phyloP scores from a whole-genome alignment of 345 rosid species.

The Schrenkiella parvula region DNA sequence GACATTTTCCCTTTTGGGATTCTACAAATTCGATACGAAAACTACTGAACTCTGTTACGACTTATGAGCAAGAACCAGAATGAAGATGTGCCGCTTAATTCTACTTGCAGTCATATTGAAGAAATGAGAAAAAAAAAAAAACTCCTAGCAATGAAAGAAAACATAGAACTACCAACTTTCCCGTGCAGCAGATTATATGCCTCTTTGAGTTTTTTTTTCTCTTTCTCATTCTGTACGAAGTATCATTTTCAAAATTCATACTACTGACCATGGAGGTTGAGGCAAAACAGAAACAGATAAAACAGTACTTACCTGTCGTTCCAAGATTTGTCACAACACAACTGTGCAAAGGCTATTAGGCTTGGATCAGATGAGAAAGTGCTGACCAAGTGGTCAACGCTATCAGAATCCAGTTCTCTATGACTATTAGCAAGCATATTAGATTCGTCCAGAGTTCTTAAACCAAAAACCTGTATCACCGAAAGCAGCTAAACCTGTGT shows the following conservation, averaged over 20 bases:
- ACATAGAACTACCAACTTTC: neutral
- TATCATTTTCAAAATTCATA: neutral
- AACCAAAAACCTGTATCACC: slow-evolving; percentile 70
- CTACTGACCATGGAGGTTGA: neutral
- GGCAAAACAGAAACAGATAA: neutral
- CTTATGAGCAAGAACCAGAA: neutral
- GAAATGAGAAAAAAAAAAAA: neutral
- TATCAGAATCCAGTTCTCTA: slow-evolving; percentile 48
- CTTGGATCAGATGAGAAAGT: slow-evolving; percentile 96
- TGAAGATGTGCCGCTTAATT: neutral
- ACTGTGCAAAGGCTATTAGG: slow-evolving; percentile 85
- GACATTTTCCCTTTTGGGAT: neutral
- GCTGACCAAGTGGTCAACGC: slow-evolving; percentile 88
- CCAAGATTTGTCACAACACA: slow-evolving; percentile 88
- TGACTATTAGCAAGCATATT: slow-evolving; percentile 32
- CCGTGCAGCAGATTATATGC: neutral
- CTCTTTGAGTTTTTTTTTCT: neutral
- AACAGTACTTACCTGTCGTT: slow-evolving; percentile 52
- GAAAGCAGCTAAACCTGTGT: slow-evolving; percentile 1
- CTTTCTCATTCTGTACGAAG: neutral
- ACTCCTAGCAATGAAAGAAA: neutral
- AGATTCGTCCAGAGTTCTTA: slow-evolving; percentile 45
- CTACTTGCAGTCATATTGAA: neutral
- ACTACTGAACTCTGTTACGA: neutral
- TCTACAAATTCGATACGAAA: neutral